phyloP scores from a whole-genome alignment of 2,329 filamentous ascomycete genomes.

The Diaporthe capsici region DNA sequence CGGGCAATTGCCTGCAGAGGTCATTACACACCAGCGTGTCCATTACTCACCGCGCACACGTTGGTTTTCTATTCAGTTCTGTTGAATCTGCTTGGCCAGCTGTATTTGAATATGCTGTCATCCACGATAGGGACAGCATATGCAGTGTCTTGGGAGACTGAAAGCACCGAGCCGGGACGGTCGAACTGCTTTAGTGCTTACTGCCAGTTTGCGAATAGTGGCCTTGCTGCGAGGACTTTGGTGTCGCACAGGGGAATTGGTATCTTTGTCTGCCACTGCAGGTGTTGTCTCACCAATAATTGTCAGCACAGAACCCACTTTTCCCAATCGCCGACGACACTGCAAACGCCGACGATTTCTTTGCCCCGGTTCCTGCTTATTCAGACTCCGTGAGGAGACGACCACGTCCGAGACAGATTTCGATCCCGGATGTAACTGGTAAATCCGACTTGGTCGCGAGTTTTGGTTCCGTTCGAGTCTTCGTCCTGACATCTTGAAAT shows the following conservation, averaged over 20 bases:
- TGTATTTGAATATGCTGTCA: neutral
- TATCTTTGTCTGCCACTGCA: slow-evolving; percentile 3
- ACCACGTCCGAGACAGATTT: neutral
- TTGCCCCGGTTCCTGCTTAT: slow-evolving; percentile 3
- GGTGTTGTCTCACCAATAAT: neutral
- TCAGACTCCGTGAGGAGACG: neutral
- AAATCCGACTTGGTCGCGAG: neutral
- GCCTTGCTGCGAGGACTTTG: neutral
- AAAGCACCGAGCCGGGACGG: neutral
- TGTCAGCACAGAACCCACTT: neutral
- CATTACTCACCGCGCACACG: neutral
- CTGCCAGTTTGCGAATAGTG: neutral
- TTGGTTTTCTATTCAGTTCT: too few species aligned
- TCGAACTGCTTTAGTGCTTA: neutral
- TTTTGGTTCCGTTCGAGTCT: too few species aligned
- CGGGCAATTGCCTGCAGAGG: neutral
- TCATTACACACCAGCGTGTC: too few species aligned
- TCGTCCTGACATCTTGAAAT: neutral
- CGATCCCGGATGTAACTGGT: neutral
- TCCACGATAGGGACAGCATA: neutral
- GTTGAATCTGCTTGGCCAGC: neutral
- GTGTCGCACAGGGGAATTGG: neutral
- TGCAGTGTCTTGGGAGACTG: neutral
- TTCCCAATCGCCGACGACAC: neutral
- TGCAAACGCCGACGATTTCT: neutral